These are phyloP conservation scores for Panicum miliaceum DNA, from an alignment of 176 grass and related monocot genomes.

Conservation along the genomic window DNA sequence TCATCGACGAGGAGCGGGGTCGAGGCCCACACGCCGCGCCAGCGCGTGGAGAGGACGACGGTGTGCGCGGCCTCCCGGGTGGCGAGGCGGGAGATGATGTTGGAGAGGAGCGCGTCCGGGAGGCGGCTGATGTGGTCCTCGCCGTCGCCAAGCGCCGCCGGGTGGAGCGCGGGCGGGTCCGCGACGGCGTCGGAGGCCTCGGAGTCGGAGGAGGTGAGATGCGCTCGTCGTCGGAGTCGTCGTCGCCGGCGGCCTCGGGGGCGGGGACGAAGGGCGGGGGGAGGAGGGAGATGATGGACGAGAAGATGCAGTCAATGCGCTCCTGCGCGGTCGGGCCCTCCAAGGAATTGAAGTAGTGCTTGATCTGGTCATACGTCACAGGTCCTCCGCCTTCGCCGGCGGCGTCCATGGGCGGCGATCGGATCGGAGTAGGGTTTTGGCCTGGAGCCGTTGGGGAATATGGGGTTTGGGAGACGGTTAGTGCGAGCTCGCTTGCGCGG, in stretches of 20 bases:
- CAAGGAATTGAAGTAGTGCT: not conserved
- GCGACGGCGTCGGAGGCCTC: not conserved
- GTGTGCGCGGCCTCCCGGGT: constrained; percentile 25
- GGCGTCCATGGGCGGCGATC: constrained; percentile 37
- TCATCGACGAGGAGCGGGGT: constrained; percentile 29
- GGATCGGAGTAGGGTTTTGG: not conserved
- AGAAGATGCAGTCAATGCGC: not conserved
- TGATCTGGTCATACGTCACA: not conserved
- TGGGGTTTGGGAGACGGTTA: not conserved
- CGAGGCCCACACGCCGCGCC: constrained; percentile 7
- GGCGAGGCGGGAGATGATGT: constrained; percentile 29
- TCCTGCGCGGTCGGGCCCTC: constrained; percentile 26
- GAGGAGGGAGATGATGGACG: constrained; percentile 13
- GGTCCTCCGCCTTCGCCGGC: not conserved
- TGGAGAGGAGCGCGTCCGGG: constrained; percentile 24
- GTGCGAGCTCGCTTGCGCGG: not conserved
- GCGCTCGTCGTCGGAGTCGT: constrained; percentile 10
- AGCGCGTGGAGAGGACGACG: constrained; percentile 26
- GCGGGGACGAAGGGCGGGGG: constrained; percentile 30
- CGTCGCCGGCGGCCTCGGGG: constrained; percentile 24
- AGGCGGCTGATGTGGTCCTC: constrained; percentile 27
- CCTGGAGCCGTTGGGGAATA: not conserved
- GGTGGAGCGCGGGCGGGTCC: not conserved
- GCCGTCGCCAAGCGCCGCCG: constrained; percentile 11
- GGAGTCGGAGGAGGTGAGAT: constrained; percentile 33